Evolutionary conservation across 768 basidiomycete species (phyloP).

Genomic region (Mycena metata): DNA sequence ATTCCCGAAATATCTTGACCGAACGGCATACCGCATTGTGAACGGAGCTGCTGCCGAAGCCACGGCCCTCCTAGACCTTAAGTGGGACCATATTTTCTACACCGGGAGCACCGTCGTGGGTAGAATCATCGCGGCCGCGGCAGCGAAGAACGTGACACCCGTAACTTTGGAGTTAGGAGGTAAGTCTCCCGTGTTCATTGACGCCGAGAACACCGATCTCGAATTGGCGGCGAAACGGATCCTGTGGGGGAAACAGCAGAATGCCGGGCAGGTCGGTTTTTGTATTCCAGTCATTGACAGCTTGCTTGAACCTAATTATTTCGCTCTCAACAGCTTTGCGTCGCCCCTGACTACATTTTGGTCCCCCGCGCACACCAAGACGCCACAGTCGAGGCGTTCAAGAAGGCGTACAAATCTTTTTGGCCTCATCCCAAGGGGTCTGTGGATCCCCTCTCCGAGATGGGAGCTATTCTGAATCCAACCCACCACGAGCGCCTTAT

Average conservation of each 20-base stretch:
- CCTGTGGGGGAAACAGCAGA: conserved; percentile 28
- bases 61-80: conserved; percentile 63
- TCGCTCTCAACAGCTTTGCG: conserved; percentile 58
- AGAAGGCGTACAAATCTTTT: conserved; percentile 57
- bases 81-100: conserved; percentile 52
- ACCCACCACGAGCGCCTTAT: conserved; percentile 5
- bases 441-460: conserved; percentile 10
- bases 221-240: conserved; percentile 32
- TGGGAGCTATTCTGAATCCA: conserved; percentile 7
- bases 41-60: conserved; percentile 72
- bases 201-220: conserved; percentile 47
- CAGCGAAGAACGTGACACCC: conserved; percentile 68
- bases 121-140: conserved; percentile 64
- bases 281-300: neutral
- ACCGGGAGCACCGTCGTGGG: conserved; percentile 55
- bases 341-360: conserved; percentile 63
- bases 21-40: conserved; percentile 64
- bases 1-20: conserved; percentile 65
- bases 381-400: conserved; percentile 54
- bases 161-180: conserved; percentile 70
- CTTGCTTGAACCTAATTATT: too few relatives aligned
- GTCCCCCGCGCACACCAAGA: conserved; percentile 58
- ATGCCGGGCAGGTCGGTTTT: conserved; percentile 23
- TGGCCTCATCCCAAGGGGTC: conserved; percentile 47
- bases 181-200: conserved; percentile 62